Evolutionary conservation across 1,284 basidiomycete species (phyloP), one percentile per base, ranked within the genome.

Genomic region (Sanghuangporus sanghuang): DNA sequence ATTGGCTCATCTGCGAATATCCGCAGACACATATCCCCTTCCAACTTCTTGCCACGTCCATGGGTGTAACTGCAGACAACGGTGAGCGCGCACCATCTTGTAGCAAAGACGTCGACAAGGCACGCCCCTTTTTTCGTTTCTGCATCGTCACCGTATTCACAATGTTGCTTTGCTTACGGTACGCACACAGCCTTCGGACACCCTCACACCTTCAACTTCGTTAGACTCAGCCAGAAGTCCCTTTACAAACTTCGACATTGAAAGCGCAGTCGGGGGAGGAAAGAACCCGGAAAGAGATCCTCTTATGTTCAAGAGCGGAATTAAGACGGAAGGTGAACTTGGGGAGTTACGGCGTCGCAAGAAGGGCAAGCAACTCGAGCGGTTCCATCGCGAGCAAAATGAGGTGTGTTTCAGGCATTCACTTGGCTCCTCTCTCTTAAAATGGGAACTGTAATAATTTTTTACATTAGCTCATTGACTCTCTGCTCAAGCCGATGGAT

Each of bases 401-500:
- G 79, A 85, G 65, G 90, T 91, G 63, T 46, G 79, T 77, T 32
- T 12, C 14, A 53, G 38, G 39, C 49, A 40, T 54, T 68, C 58
- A 55, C 52, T 56, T 14, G 14, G 14, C 58, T 46, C 14, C 36
- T 54, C 49, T 59, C 60, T 39, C 44, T 65, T 57, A 35, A 6
- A 14, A 36, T 23, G 40, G 40, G 14, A 21, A 23, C 46, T 53
- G 21, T 42, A 57, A 63, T 27, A 63, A 65, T 53, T 65, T 58
- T 57, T 59, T 16, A 42, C 55, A 32, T 52, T 69, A 93, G 84
- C 89, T 96, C 67, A 98, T 98, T 67, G 74, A 78, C 40, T 84
- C 84, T 21, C 77, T 98, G 64, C 83, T 98, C 61, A 98, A 97
- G 76, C 85, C 94, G 1, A 91, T 96, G 85, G 89, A 92, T 57